These are phyloP conservation scores for Eucalyptus urophylla DNA, from an alignment of 345 rosid genomes.

Conservation along the genomic window DNA sequence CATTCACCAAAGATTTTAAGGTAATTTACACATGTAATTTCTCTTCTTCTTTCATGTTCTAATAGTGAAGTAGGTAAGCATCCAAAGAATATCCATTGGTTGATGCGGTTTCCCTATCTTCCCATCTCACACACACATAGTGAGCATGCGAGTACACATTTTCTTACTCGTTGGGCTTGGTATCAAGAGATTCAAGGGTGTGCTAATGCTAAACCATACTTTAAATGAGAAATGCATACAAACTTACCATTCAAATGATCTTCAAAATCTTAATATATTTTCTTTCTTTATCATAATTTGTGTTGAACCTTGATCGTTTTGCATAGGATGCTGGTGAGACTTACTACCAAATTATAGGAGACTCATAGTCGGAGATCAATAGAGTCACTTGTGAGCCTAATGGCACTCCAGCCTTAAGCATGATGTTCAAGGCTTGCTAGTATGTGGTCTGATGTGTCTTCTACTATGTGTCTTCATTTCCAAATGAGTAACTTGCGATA, in stretches of 20 bases:
- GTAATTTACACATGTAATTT: not conserved
- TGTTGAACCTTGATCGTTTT: not conserved
- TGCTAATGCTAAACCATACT: not conserved
- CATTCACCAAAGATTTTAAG: not conserved
- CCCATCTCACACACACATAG: not conserved
- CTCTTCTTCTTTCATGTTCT: not conserved
- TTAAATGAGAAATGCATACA: not conserved
- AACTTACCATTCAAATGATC: not conserved
- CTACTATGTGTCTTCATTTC: not conserved
- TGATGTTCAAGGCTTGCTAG: conserved; percentile 60
- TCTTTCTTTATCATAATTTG: not conserved
- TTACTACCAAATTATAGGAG: conserved; percentile 30
- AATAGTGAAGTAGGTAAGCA: not conserved
- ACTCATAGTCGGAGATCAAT: conserved; percentile 49
- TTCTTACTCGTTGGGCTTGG: not conserved
- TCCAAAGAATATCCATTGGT: not conserved
- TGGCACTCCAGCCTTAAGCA: conserved; percentile 40
- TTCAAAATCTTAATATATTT: not conserved
- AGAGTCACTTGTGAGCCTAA: conserved; percentile 25
- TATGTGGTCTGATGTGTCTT: not conserved
- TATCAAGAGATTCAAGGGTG: not conserved
- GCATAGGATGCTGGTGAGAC: conserved; percentile 34
- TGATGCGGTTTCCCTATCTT: not conserved
- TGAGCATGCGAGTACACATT: not conserved
- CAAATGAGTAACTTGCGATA: not conserved